Conservation (phyloP, 1,284 basidiomycete genomes). For the Fereydounia khargensis region DNA sequence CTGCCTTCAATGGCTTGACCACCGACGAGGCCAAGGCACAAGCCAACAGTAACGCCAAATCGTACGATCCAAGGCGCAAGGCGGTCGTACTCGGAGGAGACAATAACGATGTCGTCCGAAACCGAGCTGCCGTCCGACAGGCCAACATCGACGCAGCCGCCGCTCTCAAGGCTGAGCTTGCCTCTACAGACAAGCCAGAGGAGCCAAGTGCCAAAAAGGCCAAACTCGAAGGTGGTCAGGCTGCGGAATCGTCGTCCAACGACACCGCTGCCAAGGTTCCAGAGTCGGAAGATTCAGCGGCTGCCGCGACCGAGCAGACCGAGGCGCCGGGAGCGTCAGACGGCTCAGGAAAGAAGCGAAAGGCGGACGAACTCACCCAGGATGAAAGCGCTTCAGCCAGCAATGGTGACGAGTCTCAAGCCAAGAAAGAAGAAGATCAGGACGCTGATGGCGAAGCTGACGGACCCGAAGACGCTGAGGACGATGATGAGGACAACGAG, state of each 20-base stretch:
- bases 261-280: too few relatives aligned
- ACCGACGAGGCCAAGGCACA: slow-evolving; percentile 45
- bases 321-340: slow-evolving; percentile 21
- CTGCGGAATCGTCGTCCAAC: too few relatives aligned
- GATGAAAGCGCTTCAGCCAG: slow-evolving; percentile 1
- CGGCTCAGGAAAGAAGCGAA: slow-evolving; percentile 66
- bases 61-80: slow-evolving; percentile 27
- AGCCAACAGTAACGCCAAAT: slow-evolving; percentile 29
- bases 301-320: slow-evolving; percentile 13
- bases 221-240: slow-evolving; percentile 21
- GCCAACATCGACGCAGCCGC: slow-evolving; percentile 95
- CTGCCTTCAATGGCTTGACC: slow-evolving; percentile 27
- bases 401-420: slow-evolving; percentile 6
- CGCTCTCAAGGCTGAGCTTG: slow-evolving; percentile 84
- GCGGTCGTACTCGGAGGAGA: slow-evolving; percentile 41
- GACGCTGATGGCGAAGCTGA: slow-evolving; percentile 64
- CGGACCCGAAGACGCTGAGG: slow-evolving; percentile 56
- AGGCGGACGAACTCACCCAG: slow-evolving; percentile 62
- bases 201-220: slow-evolving; percentile 16
- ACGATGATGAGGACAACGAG: slow-evolving; percentile 62
- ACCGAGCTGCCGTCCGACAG: slow-evolving; percentile 63
- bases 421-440: slow-evolving; percentile 61
- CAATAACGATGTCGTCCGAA: slow-evolving; percentile 42
- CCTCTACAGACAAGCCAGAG: slow-evolving; percentile 62
- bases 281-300: slow-evolving; percentile 2